Conservation (phyloP, 176 grass and related monocot genomes). For the Musa itinerans region DNA sequence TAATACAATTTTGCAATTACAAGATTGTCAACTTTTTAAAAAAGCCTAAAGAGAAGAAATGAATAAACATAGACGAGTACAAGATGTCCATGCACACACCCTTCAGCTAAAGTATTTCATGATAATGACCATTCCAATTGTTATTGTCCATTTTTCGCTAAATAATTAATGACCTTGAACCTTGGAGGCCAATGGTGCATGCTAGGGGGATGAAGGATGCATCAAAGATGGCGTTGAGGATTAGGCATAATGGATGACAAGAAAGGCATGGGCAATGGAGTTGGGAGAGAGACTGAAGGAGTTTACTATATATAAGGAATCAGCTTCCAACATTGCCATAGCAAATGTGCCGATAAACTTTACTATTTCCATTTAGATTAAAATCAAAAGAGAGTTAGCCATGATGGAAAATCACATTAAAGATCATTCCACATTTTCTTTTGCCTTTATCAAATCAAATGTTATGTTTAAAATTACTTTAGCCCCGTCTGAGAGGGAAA, state of each 20-base stretch:
- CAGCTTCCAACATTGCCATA: not conserved
- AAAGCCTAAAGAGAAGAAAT: not conserved
- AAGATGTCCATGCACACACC: not conserved
- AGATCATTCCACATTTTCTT: not conserved
- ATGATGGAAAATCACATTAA: not conserved
- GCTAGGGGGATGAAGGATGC: not conserved
- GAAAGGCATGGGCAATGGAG: not conserved
- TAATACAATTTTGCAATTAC: too few species aligned
- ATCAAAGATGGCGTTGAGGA: too few species aligned
- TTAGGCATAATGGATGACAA: not conserved
- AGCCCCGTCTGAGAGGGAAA: not conserved
- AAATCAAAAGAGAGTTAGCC: too few species aligned
- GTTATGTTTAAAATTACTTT: not conserved
- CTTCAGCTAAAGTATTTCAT: not conserved
- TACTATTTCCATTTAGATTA: too few species aligned
- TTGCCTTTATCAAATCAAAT: not conserved
- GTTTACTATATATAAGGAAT: not conserved
- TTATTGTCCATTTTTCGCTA: too few species aligned
- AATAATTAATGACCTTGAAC: too few species aligned
- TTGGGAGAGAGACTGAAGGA: not conserved
- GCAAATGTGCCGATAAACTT: too few species aligned
- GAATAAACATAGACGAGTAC: not conserved
- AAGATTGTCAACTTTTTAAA: too few species aligned
- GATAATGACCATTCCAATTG: too few species aligned
- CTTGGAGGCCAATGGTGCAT: not conserved